A percentile compares a stretch with the other conserved stretches of the same genome.
Conservation (phyloP, 1,284 basidiomycete species). For the Leccinum fuscescens region DNA sequence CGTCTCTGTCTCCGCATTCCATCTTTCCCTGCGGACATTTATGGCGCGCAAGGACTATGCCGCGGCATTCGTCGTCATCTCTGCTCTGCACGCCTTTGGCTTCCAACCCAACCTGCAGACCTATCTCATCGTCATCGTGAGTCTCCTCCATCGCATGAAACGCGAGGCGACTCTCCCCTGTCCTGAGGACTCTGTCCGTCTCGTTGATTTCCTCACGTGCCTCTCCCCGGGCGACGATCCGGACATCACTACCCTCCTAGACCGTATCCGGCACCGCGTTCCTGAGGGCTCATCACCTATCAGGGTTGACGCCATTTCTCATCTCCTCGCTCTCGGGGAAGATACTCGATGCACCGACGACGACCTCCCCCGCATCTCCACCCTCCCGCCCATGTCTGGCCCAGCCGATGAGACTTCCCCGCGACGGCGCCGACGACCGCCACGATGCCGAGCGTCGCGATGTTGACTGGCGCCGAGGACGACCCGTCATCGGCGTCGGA, state of each 20-base stretch:
- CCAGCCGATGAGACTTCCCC: background rate
- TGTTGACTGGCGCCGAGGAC: constrained; percentile 21
- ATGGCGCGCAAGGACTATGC: constrained; percentile 44
- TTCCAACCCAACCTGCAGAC: constrained; percentile 37
- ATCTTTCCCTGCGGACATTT: constrained; percentile 44
- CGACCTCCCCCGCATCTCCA: constrained; percentile 8
- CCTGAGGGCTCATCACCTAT: constrained; percentile 8
- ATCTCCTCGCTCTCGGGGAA: constrained; percentile 23
- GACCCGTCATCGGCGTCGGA: background rate
- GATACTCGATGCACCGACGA: background rate
- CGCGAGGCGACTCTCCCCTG: constrained; percentile 12
- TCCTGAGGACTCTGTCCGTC: constrained; percentile 7
- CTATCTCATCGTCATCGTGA: constrained; percentile 41
- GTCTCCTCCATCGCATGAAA: constrained; percentile 29
- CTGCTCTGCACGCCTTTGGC: constrained; percentile 31
- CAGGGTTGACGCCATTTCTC: constrained; percentile 17
- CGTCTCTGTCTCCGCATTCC: constrained; percentile 37
- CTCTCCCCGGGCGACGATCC: constrained; percentile 24
- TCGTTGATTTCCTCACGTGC: constrained; percentile 25
- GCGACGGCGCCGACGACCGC: background rate
- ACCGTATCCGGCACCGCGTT: constrained; percentile 17
- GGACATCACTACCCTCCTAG: constrained; percentile 9
- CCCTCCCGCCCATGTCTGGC: background rate
- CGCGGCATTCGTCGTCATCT: constrained; percentile 42
- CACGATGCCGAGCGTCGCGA: constrained; percentile 18